Percentiles rank a stretch among this genome's conserved stretches.
phyloP scores from a whole-genome alignment of 345 rosid species.

The Cardiospermum halicacabum region DNA sequence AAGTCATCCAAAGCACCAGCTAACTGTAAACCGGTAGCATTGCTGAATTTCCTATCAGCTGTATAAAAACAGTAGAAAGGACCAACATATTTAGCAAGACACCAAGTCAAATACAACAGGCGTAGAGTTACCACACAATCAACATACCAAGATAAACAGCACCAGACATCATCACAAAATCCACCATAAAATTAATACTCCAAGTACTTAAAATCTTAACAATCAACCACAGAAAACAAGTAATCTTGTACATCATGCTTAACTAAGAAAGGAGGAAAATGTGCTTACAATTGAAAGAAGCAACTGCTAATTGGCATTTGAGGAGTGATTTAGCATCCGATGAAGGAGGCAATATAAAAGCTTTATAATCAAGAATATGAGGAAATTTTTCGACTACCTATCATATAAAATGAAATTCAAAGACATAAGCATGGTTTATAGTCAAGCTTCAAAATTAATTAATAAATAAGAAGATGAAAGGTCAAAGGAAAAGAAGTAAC shows the following conservation, averaged over 20 bases:
- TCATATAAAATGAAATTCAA: background rate
- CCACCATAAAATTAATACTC: too few species aligned
- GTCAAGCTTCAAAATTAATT: too few species aligned
- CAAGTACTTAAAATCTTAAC: background rate
- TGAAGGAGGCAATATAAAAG: constrained; percentile 54
- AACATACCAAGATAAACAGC: constrained; percentile 1
- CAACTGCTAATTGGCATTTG: constrained; percentile 78
- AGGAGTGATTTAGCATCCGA: constrained; percentile 51
- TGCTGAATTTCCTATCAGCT: constrained; percentile 53
- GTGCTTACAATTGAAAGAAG: constrained; percentile 48
- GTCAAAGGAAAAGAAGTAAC: constrained; percentile 23
- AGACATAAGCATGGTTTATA: background rate
- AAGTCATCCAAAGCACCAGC: constrained; percentile 82
- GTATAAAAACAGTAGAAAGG: constrained; percentile 14
- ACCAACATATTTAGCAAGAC: background rate
- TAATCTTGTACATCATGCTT: too few species aligned
- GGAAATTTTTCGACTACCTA: constrained; percentile 86
- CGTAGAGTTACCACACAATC: background rate
- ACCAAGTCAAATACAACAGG: background rate
- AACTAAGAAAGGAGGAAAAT: too few species aligned
- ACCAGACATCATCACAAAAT: background rate
- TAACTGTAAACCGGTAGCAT: constrained; percentile 79
- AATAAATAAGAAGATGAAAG: too few species aligned
- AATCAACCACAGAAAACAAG: background rate
- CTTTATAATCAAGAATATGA: constrained; percentile 56